These are phyloP conservation scores for Telfairia occidentalis DNA, from an alignment of 331 rosid species.

Conservation along the genomic window DNA sequence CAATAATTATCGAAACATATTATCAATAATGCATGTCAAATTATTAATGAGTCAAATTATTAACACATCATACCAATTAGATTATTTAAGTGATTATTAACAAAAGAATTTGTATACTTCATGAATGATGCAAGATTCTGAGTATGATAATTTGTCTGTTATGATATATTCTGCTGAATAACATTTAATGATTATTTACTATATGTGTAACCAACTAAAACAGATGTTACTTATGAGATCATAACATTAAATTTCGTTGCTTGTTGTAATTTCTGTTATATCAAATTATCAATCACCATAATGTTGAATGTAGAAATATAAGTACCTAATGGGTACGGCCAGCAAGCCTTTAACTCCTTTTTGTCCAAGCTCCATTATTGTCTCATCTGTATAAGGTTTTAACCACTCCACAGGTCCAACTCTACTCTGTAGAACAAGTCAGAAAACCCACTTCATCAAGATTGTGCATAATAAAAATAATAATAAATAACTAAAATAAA, in stretches of 20 bases:
- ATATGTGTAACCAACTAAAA: not conserved
- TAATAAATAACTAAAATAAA: not conserved
- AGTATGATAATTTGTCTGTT: not conserved
- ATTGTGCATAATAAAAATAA: not conserved
- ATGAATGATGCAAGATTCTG: not conserved
- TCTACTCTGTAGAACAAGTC: constrained; percentile 63
- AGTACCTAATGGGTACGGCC: constrained; percentile 94
- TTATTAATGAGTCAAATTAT: not conserved
- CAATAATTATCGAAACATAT: not conserved
- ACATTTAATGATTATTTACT: not conserved
- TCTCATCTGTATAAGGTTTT: constrained; percentile 91
- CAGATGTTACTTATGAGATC: not conserved
- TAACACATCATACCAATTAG: not conserved
- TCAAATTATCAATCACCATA: not conserved
- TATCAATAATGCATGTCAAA: not conserved
- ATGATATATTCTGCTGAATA: not conserved
- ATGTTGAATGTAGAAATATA: not conserved
- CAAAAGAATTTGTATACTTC: not conserved
- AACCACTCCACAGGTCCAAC: constrained; percentile 99
- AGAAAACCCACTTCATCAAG: constrained; percentile 10
- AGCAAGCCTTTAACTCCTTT: constrained; percentile 73
- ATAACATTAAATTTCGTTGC: not conserved
- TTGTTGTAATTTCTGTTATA: not conserved
- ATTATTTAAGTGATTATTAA: not conserved
- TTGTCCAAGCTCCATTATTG: constrained; percentile 85